Conservation (phyloP, 139 green algal genomes). For the Chlamydomonas asymmetrica region DNA sequence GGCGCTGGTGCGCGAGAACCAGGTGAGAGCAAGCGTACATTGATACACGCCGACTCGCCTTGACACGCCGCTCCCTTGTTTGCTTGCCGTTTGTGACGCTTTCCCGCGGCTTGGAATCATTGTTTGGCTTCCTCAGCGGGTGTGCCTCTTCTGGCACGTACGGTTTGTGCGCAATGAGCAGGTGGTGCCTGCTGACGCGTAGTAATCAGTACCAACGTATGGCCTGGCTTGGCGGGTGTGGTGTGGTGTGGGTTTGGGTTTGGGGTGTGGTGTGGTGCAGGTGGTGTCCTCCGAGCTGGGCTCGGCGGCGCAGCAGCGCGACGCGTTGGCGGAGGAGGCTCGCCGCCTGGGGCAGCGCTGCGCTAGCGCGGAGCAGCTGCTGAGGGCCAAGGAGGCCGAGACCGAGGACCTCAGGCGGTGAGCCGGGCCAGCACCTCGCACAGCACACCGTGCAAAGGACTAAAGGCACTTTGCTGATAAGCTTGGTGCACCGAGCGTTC, state of each 20-base stretch:
- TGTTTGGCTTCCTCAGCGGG: too few relatives aligned
- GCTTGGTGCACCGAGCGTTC: too few relatives aligned
- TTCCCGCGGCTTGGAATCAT: too few relatives aligned
- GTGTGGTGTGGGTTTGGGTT: background rate
- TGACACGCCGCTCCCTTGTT: too few relatives aligned
- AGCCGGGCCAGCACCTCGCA: background rate
- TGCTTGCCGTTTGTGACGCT: too few relatives aligned
- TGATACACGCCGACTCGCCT: too few relatives aligned
- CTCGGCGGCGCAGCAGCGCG: conserved; percentile 11
- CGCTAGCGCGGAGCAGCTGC: conserved; percentile 46
- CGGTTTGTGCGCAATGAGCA: too few relatives aligned
- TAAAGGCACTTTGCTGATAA: too few relatives aligned
- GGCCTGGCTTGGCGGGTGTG: background rate
- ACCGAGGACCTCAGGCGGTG: conserved; percentile 54
- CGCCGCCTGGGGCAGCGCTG: conserved; percentile 15
- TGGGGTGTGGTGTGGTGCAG: conserved; percentile 23
- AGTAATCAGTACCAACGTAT: too few relatives aligned
- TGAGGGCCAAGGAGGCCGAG: conserved; percentile 54
- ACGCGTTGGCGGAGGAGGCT: conserved; percentile 28
- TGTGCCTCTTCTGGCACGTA: too few relatives aligned
- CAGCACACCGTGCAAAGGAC: too few relatives aligned
- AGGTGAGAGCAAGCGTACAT: conserved; percentile 52
- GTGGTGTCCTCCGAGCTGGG: conserved; percentile 57
- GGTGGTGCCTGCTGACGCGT: too few relatives aligned
- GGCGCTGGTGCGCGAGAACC: conserved; percentile 70